phyloP scores from a whole-genome alignment of 495 filamentous ascomycete genomes.

The Daldinia childiae region DNA sequence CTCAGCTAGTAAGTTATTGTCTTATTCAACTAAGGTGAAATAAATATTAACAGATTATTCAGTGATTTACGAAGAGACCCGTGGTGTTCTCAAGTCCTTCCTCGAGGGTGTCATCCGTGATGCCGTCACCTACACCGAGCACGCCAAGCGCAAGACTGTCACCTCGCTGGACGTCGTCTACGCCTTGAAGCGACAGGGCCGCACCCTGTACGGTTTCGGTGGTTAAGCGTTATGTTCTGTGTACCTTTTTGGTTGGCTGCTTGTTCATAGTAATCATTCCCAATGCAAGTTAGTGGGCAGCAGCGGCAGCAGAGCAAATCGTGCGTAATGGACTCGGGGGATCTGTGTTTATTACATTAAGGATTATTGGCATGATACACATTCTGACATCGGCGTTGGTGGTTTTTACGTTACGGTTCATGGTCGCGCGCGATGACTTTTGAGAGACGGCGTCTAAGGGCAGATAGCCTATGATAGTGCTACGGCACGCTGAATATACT shows the following conservation, averaged over 20 bases:
- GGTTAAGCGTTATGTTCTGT: slow-evolving; percentile 67
- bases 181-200: slow-evolving; percentile 90
- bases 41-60: slow-evolving; percentile 15
- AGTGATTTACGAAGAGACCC: slow-evolving; percentile 99
- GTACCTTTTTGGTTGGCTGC: slow-evolving; percentile 17
- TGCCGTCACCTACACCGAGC: slow-evolving; percentile 97
- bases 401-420: slow-evolving; percentile 40
- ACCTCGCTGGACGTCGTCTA: slow-evolving; percentile 95
- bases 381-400: slow-evolving; percentile 46
- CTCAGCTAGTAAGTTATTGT: slow-evolving; percentile 77
- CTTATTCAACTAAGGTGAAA: not conserved
- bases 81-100: slow-evolving; percentile 99
- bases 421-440: slow-evolving; percentile 40
- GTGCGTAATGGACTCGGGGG: slow-evolving; percentile 6
- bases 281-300: not conserved
- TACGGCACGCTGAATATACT: slow-evolving; percentile 35
- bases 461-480: slow-evolving; percentile 22
- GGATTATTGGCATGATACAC: slow-evolving; percentile 45
- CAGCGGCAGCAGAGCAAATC: not conserved
- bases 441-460: slow-evolving; percentile 25
- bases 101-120: slow-evolving; percentile 99
- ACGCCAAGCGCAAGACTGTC: slow-evolving; percentile 98
- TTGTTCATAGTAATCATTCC: slow-evolving; percentile 42
- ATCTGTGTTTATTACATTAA: slow-evolving; percentile 42
- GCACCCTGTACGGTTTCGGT: slow-evolving; percentile 97